phyloP scores from a whole-genome alignment of 2,329 filamentous ascomycete species.

The Ilyonectria robusta region DNA sequence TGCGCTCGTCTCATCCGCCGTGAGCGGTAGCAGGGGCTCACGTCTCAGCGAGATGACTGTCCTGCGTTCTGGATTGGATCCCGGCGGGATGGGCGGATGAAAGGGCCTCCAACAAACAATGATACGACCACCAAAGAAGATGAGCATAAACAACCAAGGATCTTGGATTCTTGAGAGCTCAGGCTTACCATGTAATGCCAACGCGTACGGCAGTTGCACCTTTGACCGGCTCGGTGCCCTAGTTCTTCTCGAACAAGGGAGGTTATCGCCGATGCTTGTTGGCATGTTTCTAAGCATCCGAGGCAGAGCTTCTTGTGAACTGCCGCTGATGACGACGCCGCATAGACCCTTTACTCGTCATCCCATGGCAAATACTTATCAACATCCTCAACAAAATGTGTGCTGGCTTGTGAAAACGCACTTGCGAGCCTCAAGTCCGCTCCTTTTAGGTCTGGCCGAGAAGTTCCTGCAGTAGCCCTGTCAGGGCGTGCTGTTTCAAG shows the following conservation, averaged over 20 bases:
- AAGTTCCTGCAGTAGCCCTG: constrained; percentile 43
- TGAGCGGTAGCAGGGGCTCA: constrained; percentile 1
- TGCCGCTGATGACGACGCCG: neutral
- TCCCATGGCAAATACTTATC: neutral
- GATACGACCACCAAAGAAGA: neutral
- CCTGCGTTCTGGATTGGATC: neutral
- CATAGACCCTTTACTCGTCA: neutral
- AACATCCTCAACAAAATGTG: neutral
- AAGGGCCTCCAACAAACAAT: neutral
- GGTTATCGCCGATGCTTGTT: neutral
- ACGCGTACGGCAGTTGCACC: neutral
- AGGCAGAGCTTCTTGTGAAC: neutral
- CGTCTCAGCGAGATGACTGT: constrained; percentile 1
- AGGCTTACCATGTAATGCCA: neutral
- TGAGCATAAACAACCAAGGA: constrained; percentile 21
- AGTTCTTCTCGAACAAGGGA: neutral
- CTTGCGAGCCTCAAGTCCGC: constrained; percentile 3
- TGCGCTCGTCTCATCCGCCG: neutral
- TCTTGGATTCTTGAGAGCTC: neutral
- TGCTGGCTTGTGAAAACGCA: constrained; percentile 3
- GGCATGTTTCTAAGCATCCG: neutral
- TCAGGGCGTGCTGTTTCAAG: constrained; percentile 19
- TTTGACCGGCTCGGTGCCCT: neutral
- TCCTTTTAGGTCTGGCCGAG: constrained; percentile 11
- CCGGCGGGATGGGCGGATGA: constrained; percentile 3